Evolutionary conservation across 2,329 filamentous ascomycete genomes (phyloP), one percentile per base, ranked within the genome.

Genomic region (Coniochaeta sp.): DNA sequence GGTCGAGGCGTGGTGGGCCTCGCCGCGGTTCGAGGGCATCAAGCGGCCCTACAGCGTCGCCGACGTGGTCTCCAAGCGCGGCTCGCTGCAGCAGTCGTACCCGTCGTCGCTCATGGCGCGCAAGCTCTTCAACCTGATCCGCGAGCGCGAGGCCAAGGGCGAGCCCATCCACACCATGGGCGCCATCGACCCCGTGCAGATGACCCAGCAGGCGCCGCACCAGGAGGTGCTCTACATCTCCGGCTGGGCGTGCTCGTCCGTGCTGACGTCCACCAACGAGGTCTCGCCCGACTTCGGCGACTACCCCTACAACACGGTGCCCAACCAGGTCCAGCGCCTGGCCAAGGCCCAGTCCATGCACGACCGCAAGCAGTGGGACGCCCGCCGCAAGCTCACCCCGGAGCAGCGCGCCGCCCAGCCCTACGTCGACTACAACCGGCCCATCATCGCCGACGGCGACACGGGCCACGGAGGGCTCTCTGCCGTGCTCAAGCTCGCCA

Each of bases 281-380:
- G 95, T 99, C 30, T 97, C 92, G 0, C 90, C 95, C 50, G 95
- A 99, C 73, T 96, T 98, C 77, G 95, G 95, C 69, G 95, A 99
- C 75, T 99, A 99, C 73, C 95, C 95, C 0, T 99, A 99, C 79
- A 98, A 98, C 72, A 99, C 95, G 0, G 95, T 99, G 4, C 95
- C 95, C 9, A 98, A 98, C 76, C 95, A 98, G 74, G 95, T 99
- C 4, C 92, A 99, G 78, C 86, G 95, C 64, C 79, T 99, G 58
- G 91, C 96, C 78, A 98, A 98, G 77, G 95, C 95, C 4, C 95
- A 99, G 75, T 92, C 92, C 65, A 87, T 98, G 80, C 95, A 99
- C 73, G 95, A 99, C 74, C 88, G 95, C 66, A 96, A 96, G 75
- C 90, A 97, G 70, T 98, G 90, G 88, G 92, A 97, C 72, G 78